phyloP scores from a whole-genome alignment of 805 yeast genomes.

The Yarrowia sp. region DNA sequence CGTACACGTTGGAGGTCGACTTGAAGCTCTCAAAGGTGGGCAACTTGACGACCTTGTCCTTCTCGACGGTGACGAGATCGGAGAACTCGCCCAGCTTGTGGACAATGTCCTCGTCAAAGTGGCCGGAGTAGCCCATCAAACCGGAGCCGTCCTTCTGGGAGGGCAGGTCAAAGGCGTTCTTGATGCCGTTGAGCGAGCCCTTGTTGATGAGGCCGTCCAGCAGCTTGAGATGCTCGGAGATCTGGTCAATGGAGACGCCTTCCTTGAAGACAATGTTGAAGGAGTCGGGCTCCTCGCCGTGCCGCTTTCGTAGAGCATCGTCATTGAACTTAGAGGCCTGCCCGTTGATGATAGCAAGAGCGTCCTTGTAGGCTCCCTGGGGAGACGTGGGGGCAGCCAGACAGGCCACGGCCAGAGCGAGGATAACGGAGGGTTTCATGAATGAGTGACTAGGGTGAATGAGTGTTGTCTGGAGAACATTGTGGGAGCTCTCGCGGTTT shows the following conservation, averaged over 20 bases:
- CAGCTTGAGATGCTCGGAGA: slow-evolving; percentile 11
- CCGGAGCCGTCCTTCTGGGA: slow-evolving; percentile 18
- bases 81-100: not conserved
- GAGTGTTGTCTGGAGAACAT: not conserved
- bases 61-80: slow-evolving; percentile 2
- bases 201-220: slow-evolving; percentile 13
- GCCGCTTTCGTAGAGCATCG: not conserved
- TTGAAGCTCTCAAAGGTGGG: not conserved
- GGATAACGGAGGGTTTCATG: slow-evolving; percentile 11
- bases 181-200: slow-evolving; percentile 13
- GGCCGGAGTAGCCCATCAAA: slow-evolving; percentile 13
- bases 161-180: slow-evolving; percentile 16
- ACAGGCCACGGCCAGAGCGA: not conserved
- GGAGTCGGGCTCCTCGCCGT: slow-evolving; percentile 9
- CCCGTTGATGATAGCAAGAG: not conserved
- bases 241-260: slow-evolving; percentile 19
- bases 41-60: not conserved
- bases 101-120: not conserved
- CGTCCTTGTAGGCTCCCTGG: slow-evolving; percentile 18
- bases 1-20: not conserved
- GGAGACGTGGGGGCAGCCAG: slow-evolving; percentile 4
- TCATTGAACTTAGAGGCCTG: slow-evolving; percentile 1
- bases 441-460: slow-evolving; percentile 11
- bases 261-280: slow-evolving; percentile 21
- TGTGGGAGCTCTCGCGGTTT: not conserved